A percentile compares a stretch with the other conserved stretches of the same genome.
Conservation (phyloP, 257 asterid genomes). For the Solanum sparsipilum region DNA sequence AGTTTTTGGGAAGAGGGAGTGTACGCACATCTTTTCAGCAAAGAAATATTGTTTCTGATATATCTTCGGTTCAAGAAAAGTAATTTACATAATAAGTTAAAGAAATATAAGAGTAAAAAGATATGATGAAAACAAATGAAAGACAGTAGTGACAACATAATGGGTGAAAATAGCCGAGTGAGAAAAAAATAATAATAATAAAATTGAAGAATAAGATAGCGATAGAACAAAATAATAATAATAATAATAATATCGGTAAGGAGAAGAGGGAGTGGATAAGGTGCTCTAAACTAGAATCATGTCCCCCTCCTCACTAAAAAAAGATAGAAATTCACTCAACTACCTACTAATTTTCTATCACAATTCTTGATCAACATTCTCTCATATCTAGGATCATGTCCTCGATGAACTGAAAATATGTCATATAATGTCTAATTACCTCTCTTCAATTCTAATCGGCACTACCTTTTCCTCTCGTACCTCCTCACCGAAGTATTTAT, state of each 20-base stretch:
- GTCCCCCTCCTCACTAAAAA: too few species aligned
- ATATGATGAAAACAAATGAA: not conserved
- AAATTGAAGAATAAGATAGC: not conserved
- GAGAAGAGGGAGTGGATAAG: too few species aligned
- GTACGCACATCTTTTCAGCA: rapidly evolving
- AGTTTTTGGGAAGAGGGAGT: not conserved
- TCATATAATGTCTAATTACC: not conserved
- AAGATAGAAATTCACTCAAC: too few species aligned
- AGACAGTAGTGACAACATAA: not conserved
- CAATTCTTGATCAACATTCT: not conserved
- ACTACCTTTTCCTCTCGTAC: not conserved
- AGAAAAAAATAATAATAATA: not conserved
- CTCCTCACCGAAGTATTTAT: not conserved
- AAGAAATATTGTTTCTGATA: not conserved
- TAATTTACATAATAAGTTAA: too few species aligned
- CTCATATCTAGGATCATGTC: not conserved
- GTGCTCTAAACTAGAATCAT: too few species aligned
- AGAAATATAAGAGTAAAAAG: not conserved
- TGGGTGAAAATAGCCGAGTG: not conserved
- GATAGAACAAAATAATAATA: too few species aligned
- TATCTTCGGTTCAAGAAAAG: rapidly evolving
- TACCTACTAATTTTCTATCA: not conserved
- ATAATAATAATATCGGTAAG: too few species aligned
- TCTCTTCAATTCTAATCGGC: not conserved
- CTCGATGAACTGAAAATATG: not conserved